Evolutionary conservation across 2,329 filamentous ascomycete genomes (phyloP).

Genomic region (Alternaria burnsii): DNA sequence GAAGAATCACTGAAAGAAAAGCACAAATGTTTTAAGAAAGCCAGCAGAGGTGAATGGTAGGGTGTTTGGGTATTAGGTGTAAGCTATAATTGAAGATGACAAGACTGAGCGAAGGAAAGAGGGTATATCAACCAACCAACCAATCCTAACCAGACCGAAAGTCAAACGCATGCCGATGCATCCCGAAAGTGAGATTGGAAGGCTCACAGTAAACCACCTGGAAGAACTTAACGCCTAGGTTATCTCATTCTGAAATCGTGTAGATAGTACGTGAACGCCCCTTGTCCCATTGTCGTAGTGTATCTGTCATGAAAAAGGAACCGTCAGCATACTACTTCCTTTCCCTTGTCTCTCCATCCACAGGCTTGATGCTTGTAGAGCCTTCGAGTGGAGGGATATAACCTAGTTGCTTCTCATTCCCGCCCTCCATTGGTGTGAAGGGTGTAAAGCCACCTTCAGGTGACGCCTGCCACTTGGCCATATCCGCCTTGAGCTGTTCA

Average conservation of each 20-base stretch:
- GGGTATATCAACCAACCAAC: constrained; percentile 28
- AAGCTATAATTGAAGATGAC: constrained; percentile 8
- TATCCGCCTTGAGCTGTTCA: constrained; percentile 86
- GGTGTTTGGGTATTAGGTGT: background rate
- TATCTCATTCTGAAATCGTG: constrained; percentile 9
- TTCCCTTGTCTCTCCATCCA: constrained; percentile 29
- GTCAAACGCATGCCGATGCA: constrained; percentile 13
- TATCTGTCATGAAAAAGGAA: background rate
- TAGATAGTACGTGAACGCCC: background rate
- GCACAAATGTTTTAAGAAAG: background rate
- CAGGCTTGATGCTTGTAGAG: constrained; percentile 32
- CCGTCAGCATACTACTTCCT: constrained; percentile 23
- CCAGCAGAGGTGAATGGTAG: background rate
- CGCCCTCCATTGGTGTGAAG: constrained; percentile 33
- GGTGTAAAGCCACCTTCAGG: constrained; percentile 38
- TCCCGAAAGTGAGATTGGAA: background rate
- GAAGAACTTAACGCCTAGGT: constrained; percentile 10
- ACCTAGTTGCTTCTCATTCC: constrained; percentile 36
- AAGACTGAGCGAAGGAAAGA: constrained; percentile 24
- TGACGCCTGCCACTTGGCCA: constrained; percentile 79
- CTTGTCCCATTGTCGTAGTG: background rate
- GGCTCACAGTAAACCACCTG: background rate
- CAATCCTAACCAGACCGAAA: constrained; percentile 20
- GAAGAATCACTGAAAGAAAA: background rate
- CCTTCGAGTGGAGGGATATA: constrained; percentile 44